A percentile compares a stretch with the other conserved stretches of the same genome.
Evolutionary conservation across 768 basidiomycete species (phyloP).

Genomic region (Agrocybe pediades): DNA sequence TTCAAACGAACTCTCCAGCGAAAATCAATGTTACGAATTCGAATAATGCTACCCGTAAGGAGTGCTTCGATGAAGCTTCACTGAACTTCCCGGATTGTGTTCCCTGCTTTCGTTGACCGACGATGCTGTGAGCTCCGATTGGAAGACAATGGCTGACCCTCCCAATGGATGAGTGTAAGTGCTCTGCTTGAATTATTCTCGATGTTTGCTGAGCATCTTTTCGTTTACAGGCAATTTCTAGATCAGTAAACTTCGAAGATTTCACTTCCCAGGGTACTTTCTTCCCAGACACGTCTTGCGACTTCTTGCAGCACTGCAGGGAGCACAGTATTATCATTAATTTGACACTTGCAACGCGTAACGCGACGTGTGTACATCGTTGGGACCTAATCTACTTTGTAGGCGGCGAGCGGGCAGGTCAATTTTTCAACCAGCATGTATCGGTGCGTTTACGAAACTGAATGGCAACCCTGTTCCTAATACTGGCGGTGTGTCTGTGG

Average conservation of each 20-base stretch:
- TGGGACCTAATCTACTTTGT: neutral
- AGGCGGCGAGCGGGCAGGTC: constrained; percentile 56
- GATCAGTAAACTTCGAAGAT: constrained; percentile 37
- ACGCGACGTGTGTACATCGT: neutral
- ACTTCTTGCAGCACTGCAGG: constrained; percentile 58
- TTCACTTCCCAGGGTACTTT: constrained; percentile 51
- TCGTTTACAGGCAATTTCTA: constrained; percentile 37
- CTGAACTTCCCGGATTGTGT: neutral
- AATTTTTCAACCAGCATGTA: constrained; percentile 48
- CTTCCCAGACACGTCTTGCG: constrained; percentile 63
- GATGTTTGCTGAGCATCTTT: neutral
- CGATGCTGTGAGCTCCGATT: no score
- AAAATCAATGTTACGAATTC: no score
- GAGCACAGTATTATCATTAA: constrained; percentile 69
- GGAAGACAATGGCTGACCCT: constrained; percentile 53
- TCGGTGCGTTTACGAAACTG: constrained; percentile 44
- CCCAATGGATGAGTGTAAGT: constrained; percentile 64
- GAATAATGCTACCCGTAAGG: no score
- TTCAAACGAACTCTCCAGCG: no score
- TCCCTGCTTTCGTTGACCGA: constrained; percentile 25
- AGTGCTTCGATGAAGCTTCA: no score
- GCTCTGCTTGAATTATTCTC: neutral
- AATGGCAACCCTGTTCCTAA: neutral
- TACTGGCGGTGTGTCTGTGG: constrained; percentile 16
- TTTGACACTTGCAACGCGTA: constrained; percentile 36